A percentile compares a stretch with the other conserved stretches of the same genome.
Evolutionary conservation across 2,329 filamentous ascomycete species (phyloP).

Genomic region (Macrophomina phaseolina): DNA sequence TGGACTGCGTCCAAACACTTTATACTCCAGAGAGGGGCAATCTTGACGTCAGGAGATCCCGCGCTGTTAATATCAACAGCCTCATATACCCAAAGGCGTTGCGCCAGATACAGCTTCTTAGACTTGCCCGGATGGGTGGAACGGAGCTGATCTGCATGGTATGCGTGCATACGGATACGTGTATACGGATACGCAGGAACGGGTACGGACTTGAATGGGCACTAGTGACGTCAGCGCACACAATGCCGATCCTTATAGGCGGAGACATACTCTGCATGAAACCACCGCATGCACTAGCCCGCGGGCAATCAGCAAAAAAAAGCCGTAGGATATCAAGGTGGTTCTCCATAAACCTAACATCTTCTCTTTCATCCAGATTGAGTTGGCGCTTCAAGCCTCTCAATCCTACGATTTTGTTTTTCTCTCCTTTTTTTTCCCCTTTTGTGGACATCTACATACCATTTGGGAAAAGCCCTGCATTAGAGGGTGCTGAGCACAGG

Average conservation of each 20-base stretch:
- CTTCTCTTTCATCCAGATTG: too few species aligned
- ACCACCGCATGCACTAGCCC: not conserved
- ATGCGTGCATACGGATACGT: constrained; percentile 1
- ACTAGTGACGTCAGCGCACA: constrained; percentile 1
- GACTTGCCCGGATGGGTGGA: not conserved
- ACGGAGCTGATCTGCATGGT: not conserved
- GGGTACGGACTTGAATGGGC: not conserved
- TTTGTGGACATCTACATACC: too few species aligned
- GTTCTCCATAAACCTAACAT: too few species aligned
- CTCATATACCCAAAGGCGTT: not conserved
- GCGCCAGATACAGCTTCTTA: not conserved
- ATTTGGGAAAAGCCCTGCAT: too few species aligned
- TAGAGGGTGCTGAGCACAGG: too few species aligned
- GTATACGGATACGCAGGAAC: not conserved
- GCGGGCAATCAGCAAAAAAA: too few species aligned
- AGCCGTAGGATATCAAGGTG: too few species aligned
- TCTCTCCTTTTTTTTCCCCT: too few species aligned
- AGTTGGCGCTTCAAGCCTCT: too few species aligned
- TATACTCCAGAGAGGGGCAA: not conserved
- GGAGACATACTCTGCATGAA: not conserved
- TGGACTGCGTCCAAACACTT: not conserved
- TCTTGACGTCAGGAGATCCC: not conserved
- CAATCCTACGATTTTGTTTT: too few species aligned
- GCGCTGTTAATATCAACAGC: not conserved
- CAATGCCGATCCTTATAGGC: not conserved